Percentiles rank a stretch among this genome's conserved stretches.
Evolutionary conservation across 768 basidiomycete species (phyloP).

Genomic region (Panaeolus cyanescens): DNA sequence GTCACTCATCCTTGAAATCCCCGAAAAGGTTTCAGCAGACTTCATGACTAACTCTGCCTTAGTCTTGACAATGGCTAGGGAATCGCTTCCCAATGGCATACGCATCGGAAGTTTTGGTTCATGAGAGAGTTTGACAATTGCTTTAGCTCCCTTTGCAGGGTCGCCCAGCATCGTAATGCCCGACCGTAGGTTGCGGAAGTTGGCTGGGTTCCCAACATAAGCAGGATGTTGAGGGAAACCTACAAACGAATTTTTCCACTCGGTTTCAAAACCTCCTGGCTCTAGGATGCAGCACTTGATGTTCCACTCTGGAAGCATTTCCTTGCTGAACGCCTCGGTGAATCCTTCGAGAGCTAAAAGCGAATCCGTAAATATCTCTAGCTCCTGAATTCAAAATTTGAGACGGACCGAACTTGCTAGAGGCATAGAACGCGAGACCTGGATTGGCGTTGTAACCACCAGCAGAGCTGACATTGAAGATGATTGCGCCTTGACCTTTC

Average conservation of each 20-base stretch:
- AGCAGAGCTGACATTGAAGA: conserved; percentile 32
- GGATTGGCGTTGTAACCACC: conserved; percentile 34
- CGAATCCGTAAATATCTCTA: neutral
- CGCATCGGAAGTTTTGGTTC: conserved; percentile 11
- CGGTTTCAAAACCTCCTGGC: conserved; percentile 17
- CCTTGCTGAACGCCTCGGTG: conserved; percentile 16
- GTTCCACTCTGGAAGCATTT: conserved; percentile 15
- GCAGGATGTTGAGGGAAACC: conserved; percentile 11
- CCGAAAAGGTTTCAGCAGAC: conserved; percentile 6
- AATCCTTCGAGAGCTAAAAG: conserved; percentile 15
- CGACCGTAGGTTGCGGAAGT: conserved; percentile 8
- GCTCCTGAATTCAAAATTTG: too few relatives aligned
- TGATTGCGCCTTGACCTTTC: conserved; percentile 19
- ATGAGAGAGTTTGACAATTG: conserved; percentile 11
- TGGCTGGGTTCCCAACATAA: conserved; percentile 5
- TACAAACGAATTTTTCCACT: conserved; percentile 2
- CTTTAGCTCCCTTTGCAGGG: conserved; percentile 12
- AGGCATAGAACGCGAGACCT: conserved; percentile 30
- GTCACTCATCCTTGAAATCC: conserved; percentile 11
- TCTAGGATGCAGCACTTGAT: conserved; percentile 14
- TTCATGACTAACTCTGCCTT: conserved; percentile 7
- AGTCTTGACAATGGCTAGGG: conserved; percentile 10
- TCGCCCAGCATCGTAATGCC: conserved; percentile 10
- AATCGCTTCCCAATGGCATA: conserved; percentile 14
- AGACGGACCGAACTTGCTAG: conserved; percentile 36